Percentiles rank a stretch among this genome's conserved stretches.
These are phyloP conservation scores for Sporothrix brunneoviolacea DNA, from an alignment of 2,329 filamentous ascomycete species.

Conservation along the genomic window DNA sequence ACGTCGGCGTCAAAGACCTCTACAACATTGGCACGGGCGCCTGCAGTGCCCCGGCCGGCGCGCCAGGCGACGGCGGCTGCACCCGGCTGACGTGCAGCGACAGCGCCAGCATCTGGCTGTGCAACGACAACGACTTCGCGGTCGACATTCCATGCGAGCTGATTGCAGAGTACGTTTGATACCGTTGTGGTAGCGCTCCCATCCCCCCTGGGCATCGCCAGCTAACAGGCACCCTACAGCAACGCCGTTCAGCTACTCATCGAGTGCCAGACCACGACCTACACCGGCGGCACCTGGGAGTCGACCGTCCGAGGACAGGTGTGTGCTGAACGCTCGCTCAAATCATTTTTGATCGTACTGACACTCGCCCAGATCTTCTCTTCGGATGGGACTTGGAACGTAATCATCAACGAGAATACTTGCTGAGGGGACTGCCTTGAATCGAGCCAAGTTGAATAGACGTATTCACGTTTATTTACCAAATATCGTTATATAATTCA, in stretches of 20 bases:
- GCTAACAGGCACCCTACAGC: no score
- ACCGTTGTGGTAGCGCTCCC: no score
- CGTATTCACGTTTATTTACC: no score
- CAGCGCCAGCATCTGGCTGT: slow-evolving; percentile 6
- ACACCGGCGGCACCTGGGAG: not conserved
- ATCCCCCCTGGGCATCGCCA: no score
- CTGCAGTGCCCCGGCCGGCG: not conserved
- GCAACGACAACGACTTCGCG: slow-evolving; percentile 3
- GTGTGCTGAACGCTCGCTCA: no score
- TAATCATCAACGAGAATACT: not conserved
- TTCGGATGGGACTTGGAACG: slow-evolving; percentile 1
- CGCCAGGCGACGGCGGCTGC: not conserved
- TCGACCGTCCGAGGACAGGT: not conserved
- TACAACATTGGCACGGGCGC: not conserved
- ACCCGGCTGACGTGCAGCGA: not conserved
- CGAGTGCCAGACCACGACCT: not conserved
- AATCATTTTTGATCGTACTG: no score
- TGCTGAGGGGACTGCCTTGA: no score
- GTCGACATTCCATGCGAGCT: not conserved
- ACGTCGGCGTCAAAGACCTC: slow-evolving; percentile 2
- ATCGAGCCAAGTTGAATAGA: no score
- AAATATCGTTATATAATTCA: no score
- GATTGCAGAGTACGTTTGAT: no score
- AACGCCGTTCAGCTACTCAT: slow-evolving; percentile 4
- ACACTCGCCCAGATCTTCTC: no score